Percentiles rank a stretch among this genome's conserved stretches.
Evolutionary conservation across 1,139 yeast species (phyloP).

Genomic region (Suhomyces choctaworum): DNA sequence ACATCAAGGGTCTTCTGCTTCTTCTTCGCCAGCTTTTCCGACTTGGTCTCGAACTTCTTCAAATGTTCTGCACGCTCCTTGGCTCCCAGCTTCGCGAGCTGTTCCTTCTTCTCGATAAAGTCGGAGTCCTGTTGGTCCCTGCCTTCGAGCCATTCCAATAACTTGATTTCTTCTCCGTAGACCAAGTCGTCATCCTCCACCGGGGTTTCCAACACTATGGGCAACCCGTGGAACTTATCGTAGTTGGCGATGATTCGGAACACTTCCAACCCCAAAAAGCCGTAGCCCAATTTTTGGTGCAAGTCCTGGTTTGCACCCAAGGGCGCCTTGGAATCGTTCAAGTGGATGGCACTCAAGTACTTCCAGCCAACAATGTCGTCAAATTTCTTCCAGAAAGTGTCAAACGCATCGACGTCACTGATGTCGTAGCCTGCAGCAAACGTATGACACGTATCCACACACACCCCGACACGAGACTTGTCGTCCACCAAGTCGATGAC

Average conservation of each 20-base stretch:
- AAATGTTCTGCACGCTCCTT: slow-evolving; percentile 55
- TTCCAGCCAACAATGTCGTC: slow-evolving; percentile 72
- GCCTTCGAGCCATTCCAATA: slow-evolving; percentile 69
- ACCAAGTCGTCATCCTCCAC: slow-evolving; percentile 55
- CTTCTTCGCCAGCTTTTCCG: slow-evolving; percentile 26
- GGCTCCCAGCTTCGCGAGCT: slow-evolving; percentile 55
- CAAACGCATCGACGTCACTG: slow-evolving; percentile 54
- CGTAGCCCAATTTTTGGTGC: slow-evolving; percentile 87
- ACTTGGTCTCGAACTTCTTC: slow-evolving; percentile 39
- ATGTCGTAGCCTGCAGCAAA: slow-evolving; percentile 97
- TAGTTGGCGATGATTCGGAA: slow-evolving; percentile 78
- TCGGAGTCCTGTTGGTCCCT: slow-evolving; percentile 56
- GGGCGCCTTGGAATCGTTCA: slow-evolving; percentile 95
- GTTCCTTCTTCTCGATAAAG: slow-evolving; percentile 46
- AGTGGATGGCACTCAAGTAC: slow-evolving; percentile 77
- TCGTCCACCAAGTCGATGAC: slow-evolving; percentile 78
- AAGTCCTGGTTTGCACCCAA: slow-evolving; percentile 86
- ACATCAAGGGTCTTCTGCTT: slow-evolving; percentile 18
- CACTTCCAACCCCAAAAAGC: slow-evolving; percentile 83
- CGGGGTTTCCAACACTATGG: slow-evolving; percentile 91
- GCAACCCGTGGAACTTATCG: slow-evolving; percentile 59
- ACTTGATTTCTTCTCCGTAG: slow-evolving; percentile 82
- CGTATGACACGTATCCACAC: slow-evolving; percentile 93
- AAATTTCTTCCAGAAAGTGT: slow-evolving; percentile 70
- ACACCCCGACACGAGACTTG: slow-evolving; percentile 84